Base-by-base conservation (phyloP, 2,329 filamentous ascomycete species). In the Alternaria sp. region DNA sequence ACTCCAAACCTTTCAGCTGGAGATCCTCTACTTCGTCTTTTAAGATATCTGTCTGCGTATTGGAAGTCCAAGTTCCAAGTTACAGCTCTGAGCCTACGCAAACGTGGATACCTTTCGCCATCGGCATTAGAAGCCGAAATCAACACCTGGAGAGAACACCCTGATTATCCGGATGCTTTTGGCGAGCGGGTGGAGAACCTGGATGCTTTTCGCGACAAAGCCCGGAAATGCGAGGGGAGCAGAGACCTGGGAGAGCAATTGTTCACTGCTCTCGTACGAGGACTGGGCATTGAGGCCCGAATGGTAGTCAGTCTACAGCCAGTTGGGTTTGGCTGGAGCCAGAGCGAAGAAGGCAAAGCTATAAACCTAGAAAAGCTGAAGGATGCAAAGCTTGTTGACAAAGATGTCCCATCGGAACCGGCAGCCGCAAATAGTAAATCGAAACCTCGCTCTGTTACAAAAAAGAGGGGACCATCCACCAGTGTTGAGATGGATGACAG, bases 321-420 rank as follows among this genome's bases (percentile, higher is more conserved):
- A 1, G 79, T 92, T 23, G 95, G 95, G 0, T 97, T 96, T 75
- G 93, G 93, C 2, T 98, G 92, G 88, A 96, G 87, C 60, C 96
- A 94, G 75, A 79, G 84, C 10, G 95, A 99, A 77, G 91, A 95
- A 51, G 91, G 90, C 5, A 85, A 86, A 11, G 70, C 81, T 8
- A 76, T 73, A 66, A 84, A 71, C 36, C 41, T 75, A 10, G 61
- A 68, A 9, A 72, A 65, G 28, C 42, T 71, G 44, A 66, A 68
- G 28, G 58, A 61, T 2, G 13, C 42, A 2, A 63, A 64, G 24
- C 4, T 3, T 28, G 10, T 46, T 2, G 11, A 33, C 44, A 17
- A 10, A 1, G 46, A 55, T 7, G 28, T 33, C 0, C n/a, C 49
- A 3, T 28, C 49, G 5, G 62, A 54, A 24, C 3, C 44, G 1